These are phyloP conservation scores for Ustilago cynodontis DNA, from an alignment of 1,284 basidiomycete genomes.

Conservation along the genomic window DNA sequence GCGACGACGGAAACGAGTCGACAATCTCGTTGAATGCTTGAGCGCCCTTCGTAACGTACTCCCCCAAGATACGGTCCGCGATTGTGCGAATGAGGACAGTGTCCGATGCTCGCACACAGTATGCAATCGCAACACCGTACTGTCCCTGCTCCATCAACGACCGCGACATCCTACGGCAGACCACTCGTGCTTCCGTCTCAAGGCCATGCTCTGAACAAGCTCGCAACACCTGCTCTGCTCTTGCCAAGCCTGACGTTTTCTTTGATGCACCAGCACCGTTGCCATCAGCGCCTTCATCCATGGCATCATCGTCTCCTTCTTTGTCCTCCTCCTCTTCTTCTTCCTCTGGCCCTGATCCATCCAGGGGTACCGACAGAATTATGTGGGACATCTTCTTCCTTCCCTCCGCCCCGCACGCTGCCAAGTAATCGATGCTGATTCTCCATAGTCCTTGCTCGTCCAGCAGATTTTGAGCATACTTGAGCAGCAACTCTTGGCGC, in stretches of 20 bases:
- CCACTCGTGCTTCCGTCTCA: conserved; percentile 62
- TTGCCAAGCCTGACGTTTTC: conserved; percentile 20
- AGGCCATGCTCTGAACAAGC: conserved; percentile 65
- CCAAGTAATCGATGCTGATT: conserved; percentile 66
- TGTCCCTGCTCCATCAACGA: conserved; percentile 45
- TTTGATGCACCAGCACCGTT: conserved; percentile 44
- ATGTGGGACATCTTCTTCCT: conserved; percentile 59
- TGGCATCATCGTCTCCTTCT: conserved; percentile 40
- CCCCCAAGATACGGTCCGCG: conserved; percentile 60
- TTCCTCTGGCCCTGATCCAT: conserved; percentile 18
- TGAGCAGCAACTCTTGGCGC: conserved; percentile 43
- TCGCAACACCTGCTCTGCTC: conserved; percentile 64
- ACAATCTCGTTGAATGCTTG: conserved; percentile 59
- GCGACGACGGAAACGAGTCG: conserved; percentile 61
- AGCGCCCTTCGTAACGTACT: conserved; percentile 57
- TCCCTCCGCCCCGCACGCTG: conserved; percentile 40
- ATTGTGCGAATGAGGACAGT: conserved; percentile 59
- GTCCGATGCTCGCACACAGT: conserved; percentile 64
- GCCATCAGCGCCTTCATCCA: conserved; percentile 72
- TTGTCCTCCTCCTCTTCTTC: conserved; percentile 39
- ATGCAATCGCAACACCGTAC: conserved; percentile 64
- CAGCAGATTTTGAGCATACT: conserved; percentile 63
- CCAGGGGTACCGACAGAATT: conserved; percentile 63
- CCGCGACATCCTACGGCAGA: conserved; percentile 56
- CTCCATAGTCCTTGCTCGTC: conserved; percentile 68